These are phyloP conservation scores for Globisporangium ultimum DNA, from an alignment of 352 stramenopile genomes.

Conservation along the genomic window DNA sequence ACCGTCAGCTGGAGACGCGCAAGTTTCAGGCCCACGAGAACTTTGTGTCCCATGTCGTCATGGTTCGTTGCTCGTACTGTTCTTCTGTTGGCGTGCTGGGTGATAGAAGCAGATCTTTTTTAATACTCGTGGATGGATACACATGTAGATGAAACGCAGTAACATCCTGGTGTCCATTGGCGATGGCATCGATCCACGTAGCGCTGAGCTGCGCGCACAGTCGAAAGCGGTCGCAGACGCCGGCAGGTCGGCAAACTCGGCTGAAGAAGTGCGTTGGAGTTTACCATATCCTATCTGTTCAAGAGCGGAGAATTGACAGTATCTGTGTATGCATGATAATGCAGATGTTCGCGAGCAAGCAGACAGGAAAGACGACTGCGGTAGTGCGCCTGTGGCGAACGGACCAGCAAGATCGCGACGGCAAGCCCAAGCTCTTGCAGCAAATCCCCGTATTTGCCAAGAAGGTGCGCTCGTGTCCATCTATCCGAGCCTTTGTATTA, in stretches of 20 bases:
- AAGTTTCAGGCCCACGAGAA: constrained; percentile 85
- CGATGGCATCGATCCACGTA: constrained; percentile 79
- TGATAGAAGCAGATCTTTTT: background rate
- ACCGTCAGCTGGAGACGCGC: constrained; percentile 75
- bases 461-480: constrained; percentile 27
- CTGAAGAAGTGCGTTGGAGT: constrained; percentile 39
- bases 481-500: no score
- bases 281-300: background rate
- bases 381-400: constrained; percentile 86
- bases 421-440: constrained; percentile 81
- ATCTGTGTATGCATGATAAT: background rate
- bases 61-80: constrained; percentile 35
- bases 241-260: constrained; percentile 40
- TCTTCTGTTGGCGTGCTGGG: no score
- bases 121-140: background rate
- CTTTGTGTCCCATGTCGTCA: constrained; percentile 87
- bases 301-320: background rate
- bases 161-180: constrained; percentile 86
- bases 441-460: constrained; percentile 86
- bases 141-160: constrained; percentile 78
- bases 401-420: constrained; percentile 84
- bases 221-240: constrained; percentile 80
- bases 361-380: constrained; percentile 62
- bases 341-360: constrained; percentile 66
- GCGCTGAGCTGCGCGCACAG: constrained; percentile 70